Percentiles rank a stretch among this genome's conserved stretches.
phyloP scores from a whole-genome alignment of 257 asterid genomes.

The Scutellaria barbata region DNA sequence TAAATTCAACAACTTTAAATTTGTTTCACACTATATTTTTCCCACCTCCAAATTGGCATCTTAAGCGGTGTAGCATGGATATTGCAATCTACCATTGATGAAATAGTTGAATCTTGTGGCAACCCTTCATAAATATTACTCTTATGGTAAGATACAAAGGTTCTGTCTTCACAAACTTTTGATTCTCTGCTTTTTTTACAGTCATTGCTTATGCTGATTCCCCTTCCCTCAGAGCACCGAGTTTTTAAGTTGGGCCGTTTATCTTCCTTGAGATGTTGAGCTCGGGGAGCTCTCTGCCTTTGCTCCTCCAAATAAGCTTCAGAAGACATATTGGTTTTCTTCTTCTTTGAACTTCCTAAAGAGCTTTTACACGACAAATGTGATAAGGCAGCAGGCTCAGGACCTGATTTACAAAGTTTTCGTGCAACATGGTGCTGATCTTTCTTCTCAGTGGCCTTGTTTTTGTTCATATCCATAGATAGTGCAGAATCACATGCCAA shows the following conservation, averaged over 20 bases:
- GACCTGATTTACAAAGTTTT: too few relatives aligned
- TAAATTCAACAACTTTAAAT: background rate
- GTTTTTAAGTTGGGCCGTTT: background rate
- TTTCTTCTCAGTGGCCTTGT: background rate
- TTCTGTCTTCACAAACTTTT: constrained; percentile 11
- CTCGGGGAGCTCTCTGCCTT: background rate
- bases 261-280: constrained; percentile 13
- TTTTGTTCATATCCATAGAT: background rate
- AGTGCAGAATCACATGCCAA: constrained; percentile 4
- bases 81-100: constrained; percentile 3
- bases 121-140: constrained; percentile 21
- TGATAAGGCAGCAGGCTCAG: too few relatives aligned
- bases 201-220: background rate
- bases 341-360: background rate
- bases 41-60: constrained; percentile 68
- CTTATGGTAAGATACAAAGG: background rate
- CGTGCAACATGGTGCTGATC: too few relatives aligned
- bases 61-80: constrained; percentile 43
- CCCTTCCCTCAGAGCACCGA: too few relatives aligned
- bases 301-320: constrained; percentile 26
- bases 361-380: too few relatives aligned
- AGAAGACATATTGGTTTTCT: constrained; percentile 12
- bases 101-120: constrained; percentile 28
- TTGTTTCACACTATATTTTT: background rate
- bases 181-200: constrained; percentile 1